phyloP scores from a whole-genome alignment of 768 basidiomycete genomes.

The Royoungia palumana region DNA sequence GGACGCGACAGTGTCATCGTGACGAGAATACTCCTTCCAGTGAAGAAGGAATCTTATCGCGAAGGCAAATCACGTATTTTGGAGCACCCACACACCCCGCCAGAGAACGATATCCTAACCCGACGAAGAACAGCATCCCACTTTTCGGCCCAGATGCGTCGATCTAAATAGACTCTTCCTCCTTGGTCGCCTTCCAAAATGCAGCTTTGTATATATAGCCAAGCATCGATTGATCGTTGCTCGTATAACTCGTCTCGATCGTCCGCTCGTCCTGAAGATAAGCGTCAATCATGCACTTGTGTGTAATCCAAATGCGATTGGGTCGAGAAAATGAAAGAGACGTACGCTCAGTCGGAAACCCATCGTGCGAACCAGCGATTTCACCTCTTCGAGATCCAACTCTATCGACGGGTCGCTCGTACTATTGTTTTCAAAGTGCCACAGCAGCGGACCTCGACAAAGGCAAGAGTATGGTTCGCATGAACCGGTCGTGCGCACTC shows the following conservation, averaged over 20 bases:
- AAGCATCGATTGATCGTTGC: constrained; percentile 76
- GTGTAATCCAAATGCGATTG: not conserved
- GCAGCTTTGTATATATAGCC: constrained; percentile 79
- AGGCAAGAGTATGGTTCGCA: too few species aligned
- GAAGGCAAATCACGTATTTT: too few species aligned
- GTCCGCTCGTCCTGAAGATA: constrained; percentile 69
- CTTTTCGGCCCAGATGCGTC: too few species aligned
- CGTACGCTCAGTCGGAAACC: constrained; percentile 83
- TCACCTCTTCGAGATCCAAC: constrained; percentile 86
- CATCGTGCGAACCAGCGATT: constrained; percentile 62
- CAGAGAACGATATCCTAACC: too few species aligned
- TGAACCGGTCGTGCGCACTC: not conserved
- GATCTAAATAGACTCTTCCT: not conserved
- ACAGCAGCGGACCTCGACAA: constrained; percentile 76
- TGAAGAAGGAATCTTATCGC: too few species aligned
- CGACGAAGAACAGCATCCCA: too few species aligned
- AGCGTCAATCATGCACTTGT: not conserved
- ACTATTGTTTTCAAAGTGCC: constrained; percentile 93
- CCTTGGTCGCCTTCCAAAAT: constrained; percentile 76
- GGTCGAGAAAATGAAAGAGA: constrained; percentile 1
- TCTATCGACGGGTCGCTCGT: constrained; percentile 82
- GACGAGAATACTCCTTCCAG: too few species aligned
- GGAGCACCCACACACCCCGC: too few species aligned
- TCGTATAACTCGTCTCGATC: constrained; percentile 84
- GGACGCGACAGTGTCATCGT: too few species aligned